Evolutionary conservation across 73 alveolate species (phyloP), one percentile per base, ranked within the genome.

Genomic region (Paramecium sonneborni): DNA sequence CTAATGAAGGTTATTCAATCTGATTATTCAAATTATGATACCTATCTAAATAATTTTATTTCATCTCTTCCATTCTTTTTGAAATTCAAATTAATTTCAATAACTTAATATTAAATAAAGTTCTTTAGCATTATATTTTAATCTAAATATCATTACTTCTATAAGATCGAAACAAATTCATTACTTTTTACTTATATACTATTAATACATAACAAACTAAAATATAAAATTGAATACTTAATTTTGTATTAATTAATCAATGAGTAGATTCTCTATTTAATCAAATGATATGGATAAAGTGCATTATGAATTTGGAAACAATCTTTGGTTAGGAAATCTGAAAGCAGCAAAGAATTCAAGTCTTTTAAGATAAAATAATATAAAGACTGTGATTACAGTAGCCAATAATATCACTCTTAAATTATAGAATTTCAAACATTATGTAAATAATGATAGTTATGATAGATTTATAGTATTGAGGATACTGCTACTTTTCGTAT

Each of bases 251-350:
- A 52, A 52, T 52, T 52, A 4, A 52, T 52, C 68, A n/a, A 52
- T 52, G 34, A 52, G 34, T 23, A 52, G 68, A 52, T 52, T 52
- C 34, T 52, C 68, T 15, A 52, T 67, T 26, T 67, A 3, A 26
- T 67, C 84, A 20, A 10, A 67, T 32, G 84, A 67, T 12, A 67
- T 67, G 84, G 84, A 67, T 9, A 67, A 67, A 67, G 44, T 67
- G 14, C 44, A 67, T 26, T 12, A 43, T 5, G 38, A 3, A 11
- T 26, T 30, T 67, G 84, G 84, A 67, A 26, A 67, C 23, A 30
- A 26, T 67, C 84, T 67, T 26, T 67, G 84, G 84, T 67, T 67
- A 32, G 84, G 84, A 11, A 67, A 12, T 67, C 20, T 67, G 84
- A 67, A 32, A 67, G 84, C 84, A 67, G 84, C 84, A 2, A 12